These are phyloP conservation scores for Rugosomyces carneus DNA, from an alignment of 1,284 basidiomycete species.

Conservation along the genomic window DNA sequence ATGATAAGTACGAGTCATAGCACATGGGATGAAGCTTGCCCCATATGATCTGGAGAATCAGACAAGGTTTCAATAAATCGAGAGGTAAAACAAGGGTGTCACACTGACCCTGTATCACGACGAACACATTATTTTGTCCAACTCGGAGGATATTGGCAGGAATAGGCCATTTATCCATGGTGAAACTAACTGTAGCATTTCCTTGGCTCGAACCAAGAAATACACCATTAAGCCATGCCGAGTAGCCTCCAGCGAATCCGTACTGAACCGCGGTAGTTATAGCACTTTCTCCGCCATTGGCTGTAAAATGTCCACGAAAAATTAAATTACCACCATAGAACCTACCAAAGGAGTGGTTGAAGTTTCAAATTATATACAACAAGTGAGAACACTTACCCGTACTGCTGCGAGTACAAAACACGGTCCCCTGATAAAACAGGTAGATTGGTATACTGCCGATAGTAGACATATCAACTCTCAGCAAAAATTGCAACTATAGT, in stretches of 20 bases:
- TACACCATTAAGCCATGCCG: conserved; percentile 44
- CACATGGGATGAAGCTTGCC: conserved; percentile 22
- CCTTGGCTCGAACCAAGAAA: conserved; percentile 46
- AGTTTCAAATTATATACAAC: background rate
- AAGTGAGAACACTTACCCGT: conserved; percentile 29
- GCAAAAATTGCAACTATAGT: background rate
- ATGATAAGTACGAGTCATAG: background rate
- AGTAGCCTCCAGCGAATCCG: conserved; percentile 44
- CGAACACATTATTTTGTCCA: conserved; percentile 40
- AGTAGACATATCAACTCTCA: background rate
- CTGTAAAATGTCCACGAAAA: conserved; percentile 47
- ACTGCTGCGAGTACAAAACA: conserved; percentile 46
- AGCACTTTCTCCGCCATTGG: conserved; percentile 35
- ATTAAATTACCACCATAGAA: conserved; percentile 46
- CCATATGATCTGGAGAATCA: conserved; percentile 35
- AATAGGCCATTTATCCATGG: conserved; percentile 36
- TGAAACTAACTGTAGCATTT: conserved; percentile 34
- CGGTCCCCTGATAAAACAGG: conserved; percentile 34
- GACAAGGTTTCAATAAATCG: background rate
- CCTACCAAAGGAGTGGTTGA: conserved; percentile 17
- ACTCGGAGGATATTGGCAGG: conserved; percentile 28
- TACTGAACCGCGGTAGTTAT: conserved; percentile 42
- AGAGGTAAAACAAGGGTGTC: background rate
- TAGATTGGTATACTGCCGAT: conserved; percentile 45
- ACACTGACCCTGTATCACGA: conserved; percentile 40